These are phyloP conservation scores for Globisporangium apiculatum DNA, from an alignment of 352 stramenopile genomes.

Conservation along the genomic window DNA sequence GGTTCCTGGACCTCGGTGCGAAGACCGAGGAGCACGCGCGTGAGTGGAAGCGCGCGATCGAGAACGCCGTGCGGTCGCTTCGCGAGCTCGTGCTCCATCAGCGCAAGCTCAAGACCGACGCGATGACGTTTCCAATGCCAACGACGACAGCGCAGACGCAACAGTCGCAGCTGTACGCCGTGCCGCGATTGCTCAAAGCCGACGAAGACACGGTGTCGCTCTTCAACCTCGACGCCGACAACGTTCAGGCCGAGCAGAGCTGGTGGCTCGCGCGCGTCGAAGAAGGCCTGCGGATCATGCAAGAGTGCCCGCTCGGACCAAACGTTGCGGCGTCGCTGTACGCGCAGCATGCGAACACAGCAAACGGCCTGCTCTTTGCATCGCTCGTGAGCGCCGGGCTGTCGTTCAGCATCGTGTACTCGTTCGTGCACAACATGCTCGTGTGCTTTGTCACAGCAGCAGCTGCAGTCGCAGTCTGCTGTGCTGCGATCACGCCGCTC, in stretches of 20 bases:
- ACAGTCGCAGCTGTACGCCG: constrained; percentile 18
- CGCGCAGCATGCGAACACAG: constrained; percentile 71
- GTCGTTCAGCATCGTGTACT: constrained; percentile 85
- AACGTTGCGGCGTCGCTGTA: constrained; percentile 74
- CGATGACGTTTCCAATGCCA: constrained; percentile 47
- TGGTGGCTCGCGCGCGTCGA: constrained; percentile 84
- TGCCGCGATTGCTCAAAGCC: constrained; percentile 59
- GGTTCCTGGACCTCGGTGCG: constrained; percentile 78
- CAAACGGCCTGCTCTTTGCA: constrained; percentile 67
- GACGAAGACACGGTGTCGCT: constrained; percentile 82
- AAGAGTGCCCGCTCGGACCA: constrained; percentile 77
- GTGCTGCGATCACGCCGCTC: constrained; percentile 58
- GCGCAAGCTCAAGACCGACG: constrained; percentile 68
- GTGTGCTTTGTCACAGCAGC: constrained; percentile 67
- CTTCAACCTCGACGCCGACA: constrained; percentile 84
- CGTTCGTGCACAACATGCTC: constrained; percentile 78
- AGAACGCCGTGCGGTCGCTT: constrained; percentile 73
- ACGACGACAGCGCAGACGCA: constrained; percentile 16
- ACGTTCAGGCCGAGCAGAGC: constrained; percentile 72
- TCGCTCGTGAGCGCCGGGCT: constrained; percentile 56
- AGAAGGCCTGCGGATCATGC: constrained; percentile 78
- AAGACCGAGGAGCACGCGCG: constrained; percentile 80
- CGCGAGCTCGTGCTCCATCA: constrained; percentile 67
- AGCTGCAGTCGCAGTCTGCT: constrained; percentile 58
- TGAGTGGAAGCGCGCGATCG: constrained; percentile 75